phyloP scores from a whole-genome alignment of 2,329 filamentous ascomycete genomes.

The Fulvia fulva region DNA sequence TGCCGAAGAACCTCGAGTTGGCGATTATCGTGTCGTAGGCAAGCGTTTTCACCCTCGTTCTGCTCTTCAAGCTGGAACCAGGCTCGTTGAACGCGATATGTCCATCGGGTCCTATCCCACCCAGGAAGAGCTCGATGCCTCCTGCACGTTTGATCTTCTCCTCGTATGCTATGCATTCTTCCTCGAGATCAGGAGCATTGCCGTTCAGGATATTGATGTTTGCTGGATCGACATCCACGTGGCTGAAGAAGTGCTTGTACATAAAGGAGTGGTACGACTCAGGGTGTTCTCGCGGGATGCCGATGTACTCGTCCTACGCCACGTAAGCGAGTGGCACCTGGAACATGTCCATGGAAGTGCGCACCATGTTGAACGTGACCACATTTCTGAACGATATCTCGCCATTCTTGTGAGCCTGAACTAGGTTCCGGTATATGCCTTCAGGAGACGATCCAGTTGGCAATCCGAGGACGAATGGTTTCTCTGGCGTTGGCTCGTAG shows the following conservation, averaged over 20 bases:
- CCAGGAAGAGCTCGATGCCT: constrained; percentile 81
- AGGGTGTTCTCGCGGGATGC: constrained; percentile 74
- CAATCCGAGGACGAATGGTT: constrained; percentile 77
- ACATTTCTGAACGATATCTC: constrained; percentile 83
- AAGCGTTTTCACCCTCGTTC: constrained; percentile 80
- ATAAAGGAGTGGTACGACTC: constrained; percentile 90
- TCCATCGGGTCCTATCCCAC: constrained; percentile 79
- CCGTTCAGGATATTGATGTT: constrained; percentile 84
- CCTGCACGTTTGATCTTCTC: constrained; percentile 68
- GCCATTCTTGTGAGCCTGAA: constrained; percentile 65
- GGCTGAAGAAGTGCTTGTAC: constrained; percentile 89
- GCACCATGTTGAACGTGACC: constrained; percentile 85
- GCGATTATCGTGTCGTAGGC: constrained; percentile 83
- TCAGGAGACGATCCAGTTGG: constrained; percentile 80
- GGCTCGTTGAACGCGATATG: constrained; percentile 92
- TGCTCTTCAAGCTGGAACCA: constrained; percentile 70
- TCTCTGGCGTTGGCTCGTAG: constrained; percentile 66
- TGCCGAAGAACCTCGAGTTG: constrained; percentile 78
- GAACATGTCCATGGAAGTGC: neutral
- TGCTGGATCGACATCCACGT: constrained; percentile 72
- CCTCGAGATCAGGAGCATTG: constrained; percentile 69
- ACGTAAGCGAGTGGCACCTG: constrained; percentile 4
- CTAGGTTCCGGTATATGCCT: constrained; percentile 71
- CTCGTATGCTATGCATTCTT: constrained; percentile 76
- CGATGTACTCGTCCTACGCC: constrained; percentile 75